phyloP scores from a whole-genome alignment of 371 early-diverging fungal species.

The Aphelidium insulamus region DNA sequence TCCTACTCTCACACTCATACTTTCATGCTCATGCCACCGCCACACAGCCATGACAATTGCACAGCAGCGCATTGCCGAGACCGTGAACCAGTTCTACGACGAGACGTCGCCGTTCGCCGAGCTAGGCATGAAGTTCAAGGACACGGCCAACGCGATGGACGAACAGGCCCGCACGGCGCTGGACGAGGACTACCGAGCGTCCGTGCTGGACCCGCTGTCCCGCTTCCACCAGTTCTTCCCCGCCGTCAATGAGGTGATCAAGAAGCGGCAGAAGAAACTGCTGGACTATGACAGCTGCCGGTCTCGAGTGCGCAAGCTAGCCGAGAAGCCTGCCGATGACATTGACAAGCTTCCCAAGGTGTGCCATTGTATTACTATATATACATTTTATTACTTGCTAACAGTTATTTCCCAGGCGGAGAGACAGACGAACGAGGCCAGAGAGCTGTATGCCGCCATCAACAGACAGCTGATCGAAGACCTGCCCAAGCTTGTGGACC shows the following conservation, averaged over 20 bases:
- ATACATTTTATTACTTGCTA: background rate
- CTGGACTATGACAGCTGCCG: conserved; percentile 66
- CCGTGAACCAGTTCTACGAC: conserved; percentile 43
- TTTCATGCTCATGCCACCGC: background rate
- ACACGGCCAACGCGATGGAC: conserved; percentile 50
- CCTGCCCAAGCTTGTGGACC: conserved; percentile 67
- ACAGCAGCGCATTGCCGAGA: conserved; percentile 55
- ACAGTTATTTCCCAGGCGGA: conserved; percentile 41
- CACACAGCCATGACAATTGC: conserved; percentile 47
- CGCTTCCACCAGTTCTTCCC: conserved; percentile 70
- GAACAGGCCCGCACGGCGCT: conserved; percentile 17
- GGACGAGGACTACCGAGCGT: conserved; percentile 50
- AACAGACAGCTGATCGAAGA: conserved; percentile 59
- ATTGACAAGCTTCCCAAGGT: conserved; percentile 38
- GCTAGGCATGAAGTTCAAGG: conserved; percentile 37
- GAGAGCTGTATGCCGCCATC: conserved; percentile 52
- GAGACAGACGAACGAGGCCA: conserved; percentile 44
- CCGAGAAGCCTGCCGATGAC: conserved; percentile 58
- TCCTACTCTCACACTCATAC: background rate
- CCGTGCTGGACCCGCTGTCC: conserved; percentile 72
- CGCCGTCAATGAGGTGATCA: conserved; percentile 72
- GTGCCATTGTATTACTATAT: background rate
- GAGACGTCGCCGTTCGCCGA: conserved; percentile 19
- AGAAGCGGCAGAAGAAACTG: conserved; percentile 59
- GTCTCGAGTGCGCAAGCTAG: conserved; percentile 46